Evolutionary conservation across 768 basidiomycete species (phyloP).

Genomic region (Tylopilus rubrobrunneus): DNA sequence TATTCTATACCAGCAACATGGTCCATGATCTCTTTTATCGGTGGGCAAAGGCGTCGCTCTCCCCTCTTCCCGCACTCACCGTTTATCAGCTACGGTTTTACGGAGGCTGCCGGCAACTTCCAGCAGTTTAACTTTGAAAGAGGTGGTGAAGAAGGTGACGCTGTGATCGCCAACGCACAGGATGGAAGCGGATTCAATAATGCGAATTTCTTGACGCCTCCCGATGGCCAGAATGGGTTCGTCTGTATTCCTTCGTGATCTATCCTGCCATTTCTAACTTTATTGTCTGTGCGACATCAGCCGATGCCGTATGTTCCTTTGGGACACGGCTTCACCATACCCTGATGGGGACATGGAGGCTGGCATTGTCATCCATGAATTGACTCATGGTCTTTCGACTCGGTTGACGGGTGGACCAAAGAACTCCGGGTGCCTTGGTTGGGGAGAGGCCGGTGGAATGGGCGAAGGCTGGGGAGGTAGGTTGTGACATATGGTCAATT

Average conservation of each 20-base stretch:
- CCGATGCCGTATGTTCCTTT: slow-evolving; percentile 94
- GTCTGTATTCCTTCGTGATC: slow-evolving; percentile 3
- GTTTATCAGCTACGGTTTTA: slow-evolving; percentile 75
- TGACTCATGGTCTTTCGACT: slow-evolving; percentile 87
- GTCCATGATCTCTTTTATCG: slow-evolving; percentile 82
- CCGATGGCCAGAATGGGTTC: slow-evolving; percentile 75
- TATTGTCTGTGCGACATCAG: slow-evolving; percentile 3
- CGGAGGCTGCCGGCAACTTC: slow-evolving; percentile 92
- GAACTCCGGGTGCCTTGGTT: slow-evolving; percentile 91
- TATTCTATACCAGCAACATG: slow-evolving; percentile 85
- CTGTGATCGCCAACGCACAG: slow-evolving; percentile 92
- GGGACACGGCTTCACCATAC: slow-evolving; percentile 88
- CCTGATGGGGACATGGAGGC: slow-evolving; percentile 95
- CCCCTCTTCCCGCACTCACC: background rate
- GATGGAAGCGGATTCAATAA: slow-evolving; percentile 93
- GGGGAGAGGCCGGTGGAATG: slow-evolving; percentile 97
- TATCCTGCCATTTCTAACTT: background rate
- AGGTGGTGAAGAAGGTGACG: slow-evolving; percentile 84
- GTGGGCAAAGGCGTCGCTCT: slow-evolving; percentile 21
- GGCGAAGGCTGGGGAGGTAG: slow-evolving; percentile 93
- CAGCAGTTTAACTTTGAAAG: slow-evolving; percentile 95
- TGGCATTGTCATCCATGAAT: slow-evolving; percentile 93
- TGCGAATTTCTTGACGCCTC: slow-evolving; percentile 87
- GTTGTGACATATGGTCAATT: slow-evolving; percentile 4
- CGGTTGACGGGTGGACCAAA: slow-evolving; percentile 91